Evolutionary conservation across 139 green algal species (phyloP), one percentile per base, ranked within the genome.

Genomic region (Eudorina sp.): DNA sequence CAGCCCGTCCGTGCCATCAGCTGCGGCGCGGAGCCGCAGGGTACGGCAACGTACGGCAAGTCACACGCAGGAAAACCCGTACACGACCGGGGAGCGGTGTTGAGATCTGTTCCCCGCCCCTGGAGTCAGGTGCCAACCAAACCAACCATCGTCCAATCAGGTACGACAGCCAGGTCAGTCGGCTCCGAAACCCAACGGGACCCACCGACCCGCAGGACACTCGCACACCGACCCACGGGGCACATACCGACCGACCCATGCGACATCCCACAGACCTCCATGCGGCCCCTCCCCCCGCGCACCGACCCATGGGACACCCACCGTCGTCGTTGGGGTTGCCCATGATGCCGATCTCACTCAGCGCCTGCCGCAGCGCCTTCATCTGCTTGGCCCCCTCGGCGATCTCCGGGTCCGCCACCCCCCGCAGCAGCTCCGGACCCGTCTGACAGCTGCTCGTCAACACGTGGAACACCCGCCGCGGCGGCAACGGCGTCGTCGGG

Each of bases 271-370:
- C n/a, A n/a, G n/a, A n/a, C n/a, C 38, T 38, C 27, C 68, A 27
- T 14, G 36, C 18, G 7, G 36, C 68, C 68, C 36, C 70, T 14
- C 73, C 45, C 73, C 73, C 43, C 9, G 2, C 45, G 2, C 43
- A 41, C 19, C 21, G n/a, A n/a, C n/a, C n/a, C n/a, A n/a, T n/a
- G n/a, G n/a, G n/a, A n/a, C 34, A 60, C 82, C 19, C 66, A 88
- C 82, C 82, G 48, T 88, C 82, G 31, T 88, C 82, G 64, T 88
- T 88, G 66, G 82, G 82, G 68, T 80, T 88, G 62, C 46, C 82
- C 82, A 88, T 55, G 29, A 88, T 74, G 82, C 82, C 82, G 3
- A 88, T 53, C 82, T 88, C 82, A 13, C 27, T 11, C 82, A 88
- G 82, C 82, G 66, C 66, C 46, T 69, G 46, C 46, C 66, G 64